Percentiles rank a stretch among this genome's conserved stretches.
Evolutionary conservation across 2,329 filamentous ascomycete species (phyloP).

Genomic region (Hymenoscyphus repandus): DNA sequence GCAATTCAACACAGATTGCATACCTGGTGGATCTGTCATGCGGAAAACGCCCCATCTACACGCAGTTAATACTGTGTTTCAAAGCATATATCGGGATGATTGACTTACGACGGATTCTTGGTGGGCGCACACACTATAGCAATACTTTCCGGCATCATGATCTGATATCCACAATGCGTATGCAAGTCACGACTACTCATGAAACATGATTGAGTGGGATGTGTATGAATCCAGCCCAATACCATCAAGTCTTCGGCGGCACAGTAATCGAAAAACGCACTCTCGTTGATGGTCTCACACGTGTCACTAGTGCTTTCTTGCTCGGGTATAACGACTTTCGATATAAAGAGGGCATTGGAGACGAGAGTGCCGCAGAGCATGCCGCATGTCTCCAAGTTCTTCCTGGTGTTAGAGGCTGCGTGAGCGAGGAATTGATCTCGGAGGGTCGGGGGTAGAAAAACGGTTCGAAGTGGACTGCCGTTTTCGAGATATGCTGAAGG

Average conservation of each 20-base stretch:
- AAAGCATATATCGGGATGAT: not conserved
- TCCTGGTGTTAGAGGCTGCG: conserved; percentile 69
- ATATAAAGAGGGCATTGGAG: conserved; percentile 90
- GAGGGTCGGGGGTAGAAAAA: conserved; percentile 77
- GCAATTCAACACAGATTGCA: conserved; percentile 80
- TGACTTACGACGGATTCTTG: conserved; percentile 65
- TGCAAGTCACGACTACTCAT: conserved; percentile 94
- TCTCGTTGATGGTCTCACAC: conserved; percentile 88
- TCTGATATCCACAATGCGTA: conserved; percentile 89
- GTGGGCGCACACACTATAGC: conserved; percentile 93
- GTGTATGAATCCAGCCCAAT: conserved; percentile 84
- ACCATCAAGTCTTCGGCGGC: conserved; percentile 28
- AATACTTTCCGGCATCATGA: conserved; percentile 94
- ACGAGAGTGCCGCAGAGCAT: conserved; percentile 88
- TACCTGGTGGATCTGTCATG: conserved; percentile 85
- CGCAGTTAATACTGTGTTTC: conserved; percentile 6
- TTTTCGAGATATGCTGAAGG: conserved; percentile 87
- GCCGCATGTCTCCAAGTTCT: conserved; percentile 89
- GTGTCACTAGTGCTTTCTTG: conserved; percentile 88
- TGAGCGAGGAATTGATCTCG: conserved; percentile 69
- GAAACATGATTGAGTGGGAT: conserved; percentile 94
- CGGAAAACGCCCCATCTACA: conserved; percentile 83
- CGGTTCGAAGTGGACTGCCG: conserved; percentile 75
- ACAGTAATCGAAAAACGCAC: conserved; percentile 81
- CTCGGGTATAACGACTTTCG: conserved; percentile 81